Evolutionary conservation across 208 protist species (phyloP).

Genomic region (Trypanosoma cruzi): DNA sequence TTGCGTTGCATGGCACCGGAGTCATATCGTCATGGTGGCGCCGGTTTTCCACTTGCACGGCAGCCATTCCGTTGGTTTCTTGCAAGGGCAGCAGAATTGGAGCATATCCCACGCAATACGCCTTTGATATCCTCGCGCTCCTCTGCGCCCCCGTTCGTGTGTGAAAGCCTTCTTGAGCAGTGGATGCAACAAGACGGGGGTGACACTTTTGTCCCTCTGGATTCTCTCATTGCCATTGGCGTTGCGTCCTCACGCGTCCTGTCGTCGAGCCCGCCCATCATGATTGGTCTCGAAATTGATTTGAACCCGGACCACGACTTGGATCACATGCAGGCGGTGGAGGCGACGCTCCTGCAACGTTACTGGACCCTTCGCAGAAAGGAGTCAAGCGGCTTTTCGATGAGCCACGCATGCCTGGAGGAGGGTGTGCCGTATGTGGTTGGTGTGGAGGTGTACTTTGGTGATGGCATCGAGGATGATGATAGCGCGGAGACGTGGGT

Average conservation of each 20-base stretch:
- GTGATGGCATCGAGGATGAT: constrained; percentile 1
- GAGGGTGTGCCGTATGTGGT: constrained; percentile 14
- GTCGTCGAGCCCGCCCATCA: constrained; percentile 5
- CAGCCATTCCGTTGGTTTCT: constrained; percentile 27
- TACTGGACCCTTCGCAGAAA: constrained; percentile 8
- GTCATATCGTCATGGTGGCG: not conserved
- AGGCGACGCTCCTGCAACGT: constrained; percentile 17
- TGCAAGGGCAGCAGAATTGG: constrained; percentile 1
- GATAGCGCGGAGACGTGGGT: constrained; percentile 10
- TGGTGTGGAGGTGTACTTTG: constrained; percentile 18
- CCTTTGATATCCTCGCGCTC: not conserved
- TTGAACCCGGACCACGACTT: constrained; percentile 17
- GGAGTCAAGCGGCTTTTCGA: not conserved
- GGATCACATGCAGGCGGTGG: constrained; percentile 13
- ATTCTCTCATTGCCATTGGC: constrained; percentile 16
- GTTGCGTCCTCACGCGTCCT: constrained; percentile 15
- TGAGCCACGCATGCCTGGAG: not conserved
- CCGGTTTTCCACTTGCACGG: constrained; percentile 6
- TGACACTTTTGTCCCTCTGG: constrained; percentile 1
- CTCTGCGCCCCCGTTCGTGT: not conserved
- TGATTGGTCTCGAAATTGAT: constrained; percentile 15
- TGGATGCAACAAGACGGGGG: not conserved
- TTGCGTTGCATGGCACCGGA: constrained; percentile 8
- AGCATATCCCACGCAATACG: constrained; percentile 4
- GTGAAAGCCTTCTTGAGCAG: constrained; percentile 2